These are phyloP conservation scores for Sporisorium sorghi DNA, from an alignment of 1,284 basidiomycete genomes.

Conservation along the genomic window DNA sequence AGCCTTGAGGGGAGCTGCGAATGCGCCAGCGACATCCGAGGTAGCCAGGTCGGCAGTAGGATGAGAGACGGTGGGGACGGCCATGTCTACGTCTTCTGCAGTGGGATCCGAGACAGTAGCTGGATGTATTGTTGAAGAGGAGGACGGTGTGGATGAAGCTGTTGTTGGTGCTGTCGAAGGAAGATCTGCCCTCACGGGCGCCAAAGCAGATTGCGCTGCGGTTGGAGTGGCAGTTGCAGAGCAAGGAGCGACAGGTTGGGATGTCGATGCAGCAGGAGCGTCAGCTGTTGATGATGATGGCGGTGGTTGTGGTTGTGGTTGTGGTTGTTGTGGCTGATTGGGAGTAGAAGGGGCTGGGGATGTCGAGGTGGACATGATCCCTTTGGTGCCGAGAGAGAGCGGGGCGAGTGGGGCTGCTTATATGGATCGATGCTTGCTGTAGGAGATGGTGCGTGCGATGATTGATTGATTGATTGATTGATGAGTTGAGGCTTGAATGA, in stretches of 20 bases:
- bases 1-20: constrained; percentile 14
- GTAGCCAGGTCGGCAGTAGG: constrained; percentile 6
- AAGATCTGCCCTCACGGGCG: constrained; percentile 12
- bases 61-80: constrained; percentile 23
- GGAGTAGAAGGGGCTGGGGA: constrained; percentile 13
- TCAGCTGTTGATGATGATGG: neutral
- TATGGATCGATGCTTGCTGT: constrained; percentile 8
- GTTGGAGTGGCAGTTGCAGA: constrained; percentile 5
- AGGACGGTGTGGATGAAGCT: constrained; percentile 1
- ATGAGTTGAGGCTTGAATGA: no score
- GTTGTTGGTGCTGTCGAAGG: constrained; percentile 2
- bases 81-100: constrained; percentile 33
- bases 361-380: constrained; percentile 37
- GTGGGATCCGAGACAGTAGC: constrained; percentile 26
- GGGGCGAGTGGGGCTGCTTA: neutral
- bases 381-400: neutral
- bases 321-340: neutral
- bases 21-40: constrained; percentile 3
- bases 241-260: neutral
- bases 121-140: constrained; percentile 3
- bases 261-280: neutral
- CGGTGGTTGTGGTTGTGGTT: constrained; percentile 1
- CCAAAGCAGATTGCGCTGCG: neutral
- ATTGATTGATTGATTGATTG: neutral
- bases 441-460: neutral